Evolutionary conservation across 768 basidiomycete species (phyloP), one percentile per base, ranked within the genome.

Genomic region (Trichaptum fuscoviolaceum): DNA sequence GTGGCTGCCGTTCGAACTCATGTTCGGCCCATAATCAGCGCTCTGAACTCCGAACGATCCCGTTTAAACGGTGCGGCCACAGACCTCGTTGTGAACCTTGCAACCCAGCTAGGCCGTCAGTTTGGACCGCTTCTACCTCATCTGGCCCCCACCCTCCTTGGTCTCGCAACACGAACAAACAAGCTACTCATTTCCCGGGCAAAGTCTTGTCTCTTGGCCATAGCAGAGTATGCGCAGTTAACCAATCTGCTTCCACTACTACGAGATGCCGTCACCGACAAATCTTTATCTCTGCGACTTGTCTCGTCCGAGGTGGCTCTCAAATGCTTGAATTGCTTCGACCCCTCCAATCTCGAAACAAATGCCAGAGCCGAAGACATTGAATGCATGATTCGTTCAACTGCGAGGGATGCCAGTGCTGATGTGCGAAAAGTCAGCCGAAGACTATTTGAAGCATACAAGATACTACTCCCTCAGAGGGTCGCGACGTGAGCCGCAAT

Each of bases 301-400:
- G 82, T 83, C 20, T 84, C 86, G n/a, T 84, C 86, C 2, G 91
- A 93, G 74, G 81, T 85, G 34, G 80, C 87, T 0, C 72, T 93
- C 62, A 80, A 82, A 18, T 89, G 87, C 68, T 77, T 94, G 64
- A 90, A 90, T 67, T 87, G 84, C 70, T 88, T 87, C 73, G 92
- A 91, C 75, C 92, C 91, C 9, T 90, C 90, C 0, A 90, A 93
- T 69, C 74, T 93, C 34, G 90, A 91, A 75, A 89, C 84, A 73
- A 90, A 92, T 61, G 67, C 77, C 0, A 79, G 89, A 18, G 87
- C 85, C 0, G 80, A 79, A 59, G 86, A 90, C 57, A 79, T 95
- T 27, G 93, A 95, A 74, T 79, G 75, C 12, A 82, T 91, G 61
- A 91, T 95, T 69, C 86, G 82, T 66, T 71, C 76, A 9, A 84